Conservation (phyloP, 805 yeast genomes). For the Scheffersomyces amazonensis region DNA sequence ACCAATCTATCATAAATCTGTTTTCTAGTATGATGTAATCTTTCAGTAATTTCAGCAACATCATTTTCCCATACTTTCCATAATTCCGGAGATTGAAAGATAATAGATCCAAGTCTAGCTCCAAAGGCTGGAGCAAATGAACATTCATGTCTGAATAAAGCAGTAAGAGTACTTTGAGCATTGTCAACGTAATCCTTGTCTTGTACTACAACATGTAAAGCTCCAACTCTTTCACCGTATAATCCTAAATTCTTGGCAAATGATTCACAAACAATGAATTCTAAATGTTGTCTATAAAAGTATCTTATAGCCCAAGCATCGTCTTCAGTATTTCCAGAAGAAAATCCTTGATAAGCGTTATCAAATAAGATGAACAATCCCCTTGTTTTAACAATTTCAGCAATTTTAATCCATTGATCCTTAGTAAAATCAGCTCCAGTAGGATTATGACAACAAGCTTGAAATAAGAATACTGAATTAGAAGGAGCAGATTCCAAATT, state of each 20-base stretch:
- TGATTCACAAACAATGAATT: constrained; percentile 38
- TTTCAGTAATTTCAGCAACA: constrained; percentile 23
- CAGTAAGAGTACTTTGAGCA: constrained; percentile 23
- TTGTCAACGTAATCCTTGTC: constrained; percentile 13
- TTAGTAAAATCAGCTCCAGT: constrained; percentile 39
- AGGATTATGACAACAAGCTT: constrained; percentile 45
- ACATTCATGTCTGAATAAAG: constrained; percentile 36
- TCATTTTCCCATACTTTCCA: constrained; percentile 34
- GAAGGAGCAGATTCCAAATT: constrained; percentile 29
- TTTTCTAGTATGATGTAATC: constrained; percentile 31
- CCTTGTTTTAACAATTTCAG: constrained; percentile 19
- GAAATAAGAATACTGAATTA: constrained; percentile 34
- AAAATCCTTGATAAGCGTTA: constrained; percentile 43
- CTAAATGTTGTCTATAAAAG: constrained; percentile 35
- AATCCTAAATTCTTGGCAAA: constrained; percentile 42
- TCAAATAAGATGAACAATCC: constrained; percentile 32
- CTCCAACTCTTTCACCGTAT: constrained; percentile 39
- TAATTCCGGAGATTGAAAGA: constrained; percentile 22
- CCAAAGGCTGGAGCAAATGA: constrained; percentile 49
- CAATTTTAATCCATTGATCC: constrained; percentile 36
- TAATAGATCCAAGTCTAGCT: constrained; percentile 36
- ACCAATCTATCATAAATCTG: constrained; percentile 25
- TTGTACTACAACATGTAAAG: constrained; percentile 28
- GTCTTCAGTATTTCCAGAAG: constrained; percentile 58
- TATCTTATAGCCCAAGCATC: constrained; percentile 41